Evolutionary conservation across 2,329 filamentous ascomycete genomes (phyloP).

Genomic region (Geosmithia flava): DNA sequence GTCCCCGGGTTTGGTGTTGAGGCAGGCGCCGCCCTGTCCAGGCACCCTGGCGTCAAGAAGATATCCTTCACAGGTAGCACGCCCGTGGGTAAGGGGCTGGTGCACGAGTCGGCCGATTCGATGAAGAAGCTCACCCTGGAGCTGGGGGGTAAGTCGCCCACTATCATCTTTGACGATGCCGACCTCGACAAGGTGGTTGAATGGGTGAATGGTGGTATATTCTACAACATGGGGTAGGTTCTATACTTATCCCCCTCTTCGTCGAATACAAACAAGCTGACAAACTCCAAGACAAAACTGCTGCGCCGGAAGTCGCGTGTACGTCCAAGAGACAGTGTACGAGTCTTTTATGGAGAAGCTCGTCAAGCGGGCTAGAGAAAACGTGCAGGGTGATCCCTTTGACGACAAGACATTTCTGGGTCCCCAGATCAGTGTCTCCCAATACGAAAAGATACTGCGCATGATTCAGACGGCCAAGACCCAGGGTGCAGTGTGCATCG

Average conservation of each 20-base stretch:
- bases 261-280: constrained; percentile 41
- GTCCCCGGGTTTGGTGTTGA: constrained; percentile 69
- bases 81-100: constrained; percentile 58
- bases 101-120: constrained; percentile 77
- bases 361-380: constrained; percentile 42
- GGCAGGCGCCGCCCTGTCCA: constrained; percentile 66
- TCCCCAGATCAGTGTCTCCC: constrained; percentile 25
- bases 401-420: constrained; percentile 43
- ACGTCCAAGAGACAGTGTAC: constrained; percentile 42
- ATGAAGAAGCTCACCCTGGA: constrained; percentile 80
- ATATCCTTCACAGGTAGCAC: constrained; percentile 86
- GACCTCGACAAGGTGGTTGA: constrained; percentile 76
- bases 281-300: constrained; percentile 1
- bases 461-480: constrained; percentile 15
- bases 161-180: constrained; percentile 96
- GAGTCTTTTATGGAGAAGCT: constrained; percentile 49
- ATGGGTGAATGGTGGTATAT: constrained; percentile 19
- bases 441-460: constrained; percentile 18
- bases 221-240: constrained; percentile 39
- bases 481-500: constrained; percentile 46
- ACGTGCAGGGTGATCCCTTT: constrained; percentile 16
- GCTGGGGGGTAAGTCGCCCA: constrained; percentile 87
- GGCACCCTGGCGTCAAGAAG: constrained; percentile 63
- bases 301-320: constrained; percentile 24
- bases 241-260: constrained; percentile 47